Percentiles rank a stretch among this genome's conserved stretches.
These are phyloP conservation scores for Aureobasidium sp. DNA, from an alignment of 2,329 filamentous ascomycete genomes.

Conservation along the genomic window DNA sequence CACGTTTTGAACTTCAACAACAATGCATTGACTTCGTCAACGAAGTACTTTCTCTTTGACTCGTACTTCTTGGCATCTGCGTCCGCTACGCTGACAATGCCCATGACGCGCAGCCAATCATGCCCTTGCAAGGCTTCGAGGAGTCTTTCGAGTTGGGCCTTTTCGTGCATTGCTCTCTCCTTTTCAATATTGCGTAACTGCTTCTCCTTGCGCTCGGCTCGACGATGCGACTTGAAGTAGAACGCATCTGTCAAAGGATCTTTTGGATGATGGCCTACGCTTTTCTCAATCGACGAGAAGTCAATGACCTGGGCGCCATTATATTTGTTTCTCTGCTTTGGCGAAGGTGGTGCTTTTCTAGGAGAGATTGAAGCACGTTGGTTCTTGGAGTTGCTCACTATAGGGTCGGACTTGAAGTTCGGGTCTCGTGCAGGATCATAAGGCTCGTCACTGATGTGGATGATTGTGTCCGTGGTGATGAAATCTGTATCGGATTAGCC, in stretches of 20 bases:
- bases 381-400: not conserved
- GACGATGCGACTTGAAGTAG: constrained; percentile 51
- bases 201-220: constrained; percentile 58
- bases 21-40: constrained; percentile 70
- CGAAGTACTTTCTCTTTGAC: constrained; percentile 74
- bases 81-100: constrained; percentile 77
- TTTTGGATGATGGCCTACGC: constrained; percentile 26
- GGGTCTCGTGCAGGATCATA: constrained; percentile 14
- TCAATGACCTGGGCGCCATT: constrained; percentile 31
- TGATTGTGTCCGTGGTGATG: constrained; percentile 62
- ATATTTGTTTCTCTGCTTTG: constrained; percentile 21
- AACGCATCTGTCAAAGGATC: constrained; percentile 50
- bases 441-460: constrained; percentile 59
- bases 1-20: constrained; percentile 81
- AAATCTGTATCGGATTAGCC: constrained; percentile 49
- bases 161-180: constrained; percentile 58
- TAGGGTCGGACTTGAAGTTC: not conserved
- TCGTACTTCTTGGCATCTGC: constrained; percentile 80
- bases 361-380: constrained; percentile 7
- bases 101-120: constrained; percentile 90
- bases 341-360: constrained; percentile 17
- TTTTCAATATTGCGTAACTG: constrained; percentile 60
- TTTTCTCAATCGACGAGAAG: constrained; percentile 30
- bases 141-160: constrained; percentile 55
- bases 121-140: constrained; percentile 80